A percentile compares a stretch with the other conserved stretches of the same genome.
These are phyloP conservation scores for Penicillium daleae DNA, from an alignment of 495 filamentous ascomycete genomes.

Conservation along the genomic window DNA sequence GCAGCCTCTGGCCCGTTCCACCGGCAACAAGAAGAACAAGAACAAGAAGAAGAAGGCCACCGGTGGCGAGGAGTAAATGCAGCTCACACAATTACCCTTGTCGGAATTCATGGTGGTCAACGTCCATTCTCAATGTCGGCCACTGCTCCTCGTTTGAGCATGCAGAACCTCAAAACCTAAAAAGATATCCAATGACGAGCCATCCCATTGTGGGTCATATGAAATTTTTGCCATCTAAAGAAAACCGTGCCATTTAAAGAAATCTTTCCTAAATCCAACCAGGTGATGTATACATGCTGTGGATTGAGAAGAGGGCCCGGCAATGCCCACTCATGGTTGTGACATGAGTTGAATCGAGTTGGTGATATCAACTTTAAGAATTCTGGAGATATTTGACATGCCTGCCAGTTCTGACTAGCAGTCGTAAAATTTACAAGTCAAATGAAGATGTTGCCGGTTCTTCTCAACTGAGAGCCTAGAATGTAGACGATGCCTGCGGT, in stretches of 20 bases:
- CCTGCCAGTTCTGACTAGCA: constrained; percentile 11
- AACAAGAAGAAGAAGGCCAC: constrained; percentile 91
- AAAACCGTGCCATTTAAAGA: no score
- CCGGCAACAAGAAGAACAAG: constrained; percentile 74
- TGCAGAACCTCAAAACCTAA: constrained; percentile 23
- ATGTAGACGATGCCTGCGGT: background rate
- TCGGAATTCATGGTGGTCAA: constrained; percentile 20
- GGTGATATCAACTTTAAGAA: background rate
- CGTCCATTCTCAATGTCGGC: constrained; percentile 19
- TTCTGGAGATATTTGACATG: constrained; percentile 1
- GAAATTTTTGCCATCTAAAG: constrained; percentile 14
- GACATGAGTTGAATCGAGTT: background rate
- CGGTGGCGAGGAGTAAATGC: constrained; percentile 61
- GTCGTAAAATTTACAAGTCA: background rate
- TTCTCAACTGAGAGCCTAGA: background rate
- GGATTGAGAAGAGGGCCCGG: background rate
- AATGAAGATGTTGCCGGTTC: constrained; percentile 11
- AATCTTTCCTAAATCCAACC: background rate
- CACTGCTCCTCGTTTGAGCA: constrained; percentile 6
- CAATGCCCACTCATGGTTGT: background rate
- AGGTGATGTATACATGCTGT: constrained; percentile 2
- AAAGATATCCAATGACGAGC: constrained; percentile 35
- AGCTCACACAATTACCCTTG: constrained; percentile 11
- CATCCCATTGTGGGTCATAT: constrained; percentile 20
- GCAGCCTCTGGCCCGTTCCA: constrained; percentile 76